A percentile compares a stretch with the other conserved stretches of the same genome.
phyloP scores from a whole-genome alignment of 306 rosid species.

The Geum urbanum region DNA sequence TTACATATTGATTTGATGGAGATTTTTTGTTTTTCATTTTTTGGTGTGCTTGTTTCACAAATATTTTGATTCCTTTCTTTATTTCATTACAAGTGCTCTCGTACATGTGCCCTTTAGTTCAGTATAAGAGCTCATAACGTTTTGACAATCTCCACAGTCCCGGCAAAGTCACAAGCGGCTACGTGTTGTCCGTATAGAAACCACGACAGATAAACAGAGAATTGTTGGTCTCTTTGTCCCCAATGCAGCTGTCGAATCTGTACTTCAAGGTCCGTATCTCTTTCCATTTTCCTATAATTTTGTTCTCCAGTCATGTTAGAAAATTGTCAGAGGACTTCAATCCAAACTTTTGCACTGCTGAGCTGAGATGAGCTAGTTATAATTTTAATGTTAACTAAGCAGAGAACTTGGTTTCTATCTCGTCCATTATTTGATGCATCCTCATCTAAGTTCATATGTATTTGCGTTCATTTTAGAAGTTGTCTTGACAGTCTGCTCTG shows the following conservation, averaged over 20 bases:
- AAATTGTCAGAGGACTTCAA: neutral
- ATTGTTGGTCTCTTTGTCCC: constrained; percentile 95
- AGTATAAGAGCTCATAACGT: neutral
- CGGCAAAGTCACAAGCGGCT: constrained; percentile 88
- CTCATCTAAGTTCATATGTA: neutral
- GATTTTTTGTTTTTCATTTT: too few species aligned
- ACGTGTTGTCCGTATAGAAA: constrained; percentile 89
- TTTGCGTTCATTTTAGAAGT: neutral
- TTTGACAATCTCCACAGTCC: constrained; percentile 45
- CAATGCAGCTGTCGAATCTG: constrained; percentile 86
- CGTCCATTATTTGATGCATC: neutral
- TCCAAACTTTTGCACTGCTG: neutral
- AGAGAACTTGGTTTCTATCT: neutral
- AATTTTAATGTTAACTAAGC: neutral
- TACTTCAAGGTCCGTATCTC: constrained; percentile 73
- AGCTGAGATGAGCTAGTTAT: neutral
- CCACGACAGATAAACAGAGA: constrained; percentile 67
- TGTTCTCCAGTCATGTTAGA: neutral
- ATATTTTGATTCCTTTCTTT: neutral
- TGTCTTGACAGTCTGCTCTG: neutral
- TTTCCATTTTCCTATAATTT: neutral
- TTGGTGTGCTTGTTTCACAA: neutral
- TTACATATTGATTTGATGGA: neutral
- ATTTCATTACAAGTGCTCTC: neutral
- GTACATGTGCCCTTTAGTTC: neutral